Evolutionary conservation across 345 rosid genomes (phyloP).

Genomic region (Erysimum cheiranthoides): DNA sequence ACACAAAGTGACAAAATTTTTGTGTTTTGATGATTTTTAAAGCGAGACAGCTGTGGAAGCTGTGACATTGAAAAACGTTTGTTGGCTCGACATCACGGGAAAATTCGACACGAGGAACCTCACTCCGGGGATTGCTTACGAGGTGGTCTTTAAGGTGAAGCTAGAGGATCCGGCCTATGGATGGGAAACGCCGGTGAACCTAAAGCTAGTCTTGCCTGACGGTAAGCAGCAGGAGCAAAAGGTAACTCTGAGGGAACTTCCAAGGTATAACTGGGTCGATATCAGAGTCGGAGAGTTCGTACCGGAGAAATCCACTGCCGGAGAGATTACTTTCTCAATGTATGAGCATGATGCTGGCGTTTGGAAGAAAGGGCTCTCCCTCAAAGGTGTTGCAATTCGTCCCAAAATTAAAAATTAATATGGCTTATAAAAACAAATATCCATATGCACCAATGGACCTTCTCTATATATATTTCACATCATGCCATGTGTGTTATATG

Average conservation of each 20-base stretch:
- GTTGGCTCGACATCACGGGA: constrained; percentile 67
- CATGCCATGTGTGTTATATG: background rate
- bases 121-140: constrained; percentile 56
- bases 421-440: background rate
- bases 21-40: background rate
- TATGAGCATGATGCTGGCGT: constrained; percentile 52
- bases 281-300: constrained; percentile 55
- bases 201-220: constrained; percentile 54
- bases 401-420: constrained; percentile 45
- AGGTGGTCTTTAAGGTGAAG: constrained; percentile 56
- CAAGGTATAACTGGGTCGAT: constrained; percentile 60
- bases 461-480: constrained; percentile 6
- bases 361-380: constrained; percentile 68
- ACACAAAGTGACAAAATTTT: background rate
- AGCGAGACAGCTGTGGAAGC: constrained; percentile 47
- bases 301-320: constrained; percentile 29
- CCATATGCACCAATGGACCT: constrained; percentile 6
- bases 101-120: constrained; percentile 55
- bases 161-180: constrained; percentile 55
- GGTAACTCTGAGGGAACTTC: constrained; percentile 43
- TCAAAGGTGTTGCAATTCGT: constrained; percentile 62
- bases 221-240: constrained; percentile 47
- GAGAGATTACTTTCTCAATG: constrained; percentile 60
- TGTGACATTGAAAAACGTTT: constrained; percentile 54
- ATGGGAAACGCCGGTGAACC: constrained; percentile 62